Base-by-base conservation (phyloP, 441 rosid species). In the Adansonia gregorii region DNA sequence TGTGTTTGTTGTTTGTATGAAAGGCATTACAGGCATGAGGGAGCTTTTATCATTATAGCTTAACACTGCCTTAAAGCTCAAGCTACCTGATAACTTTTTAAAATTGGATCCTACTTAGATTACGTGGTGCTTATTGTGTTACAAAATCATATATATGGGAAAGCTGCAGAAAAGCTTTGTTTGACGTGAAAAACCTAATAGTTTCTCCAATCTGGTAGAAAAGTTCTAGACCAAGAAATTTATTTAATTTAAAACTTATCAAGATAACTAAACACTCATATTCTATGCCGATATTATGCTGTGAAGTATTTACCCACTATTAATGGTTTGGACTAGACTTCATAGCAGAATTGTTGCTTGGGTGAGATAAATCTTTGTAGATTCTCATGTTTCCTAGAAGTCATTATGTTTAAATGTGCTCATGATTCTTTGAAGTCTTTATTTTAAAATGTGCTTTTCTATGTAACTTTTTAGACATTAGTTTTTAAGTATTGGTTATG, bases 11-110 rank as follows among this genome's bases (percentile, higher is more conserved):
- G n/a, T 24, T 60, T 60, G 59, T n/a, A 60, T 10, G 15, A 10
- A 60, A 60, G 66, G 66, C 66, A 60, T 60, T 60, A 60, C 41
- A 60, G 41, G 66, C 41, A 60, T 60, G 41, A 10, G 66, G 66
- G 27, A 60, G 41, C 17, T 2, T 24, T 24, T 24, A 24, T 10
- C 1, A 27, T 24, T 24, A 60, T 24, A 60, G 66, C n/a, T 60
- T 24, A 4, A 24, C 64, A 20, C 64, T 20, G 31, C 64, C 15
- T 31, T 59, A 31, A 22, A 59, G 67, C 41, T 11, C 66, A 24
- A 11, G 35, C 41, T 61, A 39, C 43, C 35, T 20, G 27, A 31
- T 63, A 14, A 63, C 19, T 24, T 63, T 63, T 35, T n/a, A 63
- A 63, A 14, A 31, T 63, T 63, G 31, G 43, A 15, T 15, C 45